These are phyloP conservation scores for Citropsis articulata DNA, from an alignment of 345 rosid species.

Conservation along the genomic window DNA sequence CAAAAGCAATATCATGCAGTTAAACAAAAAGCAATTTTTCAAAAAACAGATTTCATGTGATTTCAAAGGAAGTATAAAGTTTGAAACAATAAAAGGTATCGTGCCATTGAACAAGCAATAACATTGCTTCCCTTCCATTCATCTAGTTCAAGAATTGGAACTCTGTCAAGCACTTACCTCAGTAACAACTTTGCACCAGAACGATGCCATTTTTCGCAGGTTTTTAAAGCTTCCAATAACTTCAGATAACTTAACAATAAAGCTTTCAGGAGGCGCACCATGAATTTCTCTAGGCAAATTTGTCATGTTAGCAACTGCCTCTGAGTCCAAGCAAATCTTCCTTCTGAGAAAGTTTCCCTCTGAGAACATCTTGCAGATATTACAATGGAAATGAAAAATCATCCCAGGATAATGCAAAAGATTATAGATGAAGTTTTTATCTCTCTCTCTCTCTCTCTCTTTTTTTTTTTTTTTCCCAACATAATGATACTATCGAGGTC, in stretches of 20 bases:
- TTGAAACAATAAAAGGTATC: background rate
- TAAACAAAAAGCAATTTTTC: background rate
- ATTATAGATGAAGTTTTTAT: background rate
- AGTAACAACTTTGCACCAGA: slow-evolving; percentile 79
- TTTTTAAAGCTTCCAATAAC: slow-evolving; percentile 87
- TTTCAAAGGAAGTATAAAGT: background rate
- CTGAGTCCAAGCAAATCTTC: slow-evolving; percentile 48
- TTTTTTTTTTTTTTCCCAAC: background rate
- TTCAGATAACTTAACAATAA: slow-evolving; percentile 85
- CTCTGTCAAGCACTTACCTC: slow-evolving; percentile 57
- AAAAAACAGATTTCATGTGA: background rate
- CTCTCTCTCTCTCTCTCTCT: no score
- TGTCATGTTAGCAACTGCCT: slow-evolving; percentile 29
- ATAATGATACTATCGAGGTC: slow-evolving; percentile 4
- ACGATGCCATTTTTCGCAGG: slow-evolving; percentile 67
- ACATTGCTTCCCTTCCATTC: background rate
- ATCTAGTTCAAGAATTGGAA: slow-evolving; percentile 12
- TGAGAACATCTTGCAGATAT: slow-evolving; percentile 74
- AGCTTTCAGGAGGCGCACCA: slow-evolving; percentile 77
- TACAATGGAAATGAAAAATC: slow-evolving; percentile 58
- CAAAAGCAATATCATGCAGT: background rate
- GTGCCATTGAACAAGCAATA: background rate
- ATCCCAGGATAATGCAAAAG: slow-evolving; percentile 37
- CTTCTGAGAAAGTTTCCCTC: slow-evolving; percentile 81
- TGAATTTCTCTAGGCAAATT: slow-evolving; percentile 74